Base-by-base conservation (phyloP, 192 early-diverging fungal genomes). In the Podila verticillata region DNA sequence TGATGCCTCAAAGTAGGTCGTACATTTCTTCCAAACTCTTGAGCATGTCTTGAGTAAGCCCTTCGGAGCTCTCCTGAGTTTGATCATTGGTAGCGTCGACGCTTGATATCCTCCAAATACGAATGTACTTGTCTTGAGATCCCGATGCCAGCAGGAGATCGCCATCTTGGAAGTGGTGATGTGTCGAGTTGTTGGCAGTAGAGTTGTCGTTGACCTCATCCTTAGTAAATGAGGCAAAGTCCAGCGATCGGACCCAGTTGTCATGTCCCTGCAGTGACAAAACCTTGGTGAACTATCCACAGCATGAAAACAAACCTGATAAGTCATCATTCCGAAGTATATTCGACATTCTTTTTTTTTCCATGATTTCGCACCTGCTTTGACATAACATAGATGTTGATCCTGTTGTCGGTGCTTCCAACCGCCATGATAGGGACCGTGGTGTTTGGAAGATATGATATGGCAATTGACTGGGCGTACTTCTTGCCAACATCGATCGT, bases 101-200 rank as follows among this genome's bases (percentile, higher is more conserved):
- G 20, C 74, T 79, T 13, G 89, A 82, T 54, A 96, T 85, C 70
- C 90, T 92, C 98, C 98, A 99, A 28, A 97, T 81, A 22, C 98
- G 89, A 68, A 98, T 92, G 75, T 96, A 95, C 81, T 91, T 93
- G 85, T 99, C 98, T 82, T 98, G 94, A 32, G 95, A 94, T 30
- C 88, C 94, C 65, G 91, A 93, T 2, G 96, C 96, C 51, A 99
- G 70, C n/a, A 98, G 78, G 49, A 97, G 70, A 83, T 97, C 93
- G 20, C 94, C 93, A 7, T 86, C 72, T n/a, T 71, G 74, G 68
- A 94, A 90, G 63, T 92, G 90, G 36, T 84, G 63, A 24, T 82
- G 66, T 15, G 73, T 70, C 4, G 44, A 24, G 7, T 28, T 36
- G 7, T 54, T 61, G 12, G 62, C 65, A 35, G 24, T 36, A 2